Conservation (phyloP, 192 early-diverging fungal genomes). For the Umbelopsis isabellina region DNA sequence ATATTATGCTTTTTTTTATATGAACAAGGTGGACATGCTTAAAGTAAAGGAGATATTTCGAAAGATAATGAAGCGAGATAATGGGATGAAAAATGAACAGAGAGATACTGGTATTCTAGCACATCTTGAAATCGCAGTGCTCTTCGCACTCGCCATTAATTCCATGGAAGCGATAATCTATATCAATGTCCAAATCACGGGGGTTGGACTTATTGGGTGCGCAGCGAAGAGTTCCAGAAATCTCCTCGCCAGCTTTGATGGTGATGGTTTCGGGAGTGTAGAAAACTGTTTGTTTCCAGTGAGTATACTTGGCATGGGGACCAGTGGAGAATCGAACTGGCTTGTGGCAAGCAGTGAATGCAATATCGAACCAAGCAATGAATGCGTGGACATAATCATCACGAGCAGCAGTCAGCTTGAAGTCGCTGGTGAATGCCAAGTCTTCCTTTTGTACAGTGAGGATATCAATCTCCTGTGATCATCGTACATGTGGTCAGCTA, state of each 20-base stretch:
- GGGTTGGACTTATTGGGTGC: slow-evolving; percentile 82
- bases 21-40: not conserved
- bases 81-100: not conserved
- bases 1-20: not conserved
- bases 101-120: slow-evolving; percentile 6
- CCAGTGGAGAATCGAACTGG: slow-evolving; percentile 82
- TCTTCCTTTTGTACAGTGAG: slow-evolving; percentile 90
- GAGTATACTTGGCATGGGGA: slow-evolving; percentile 88
- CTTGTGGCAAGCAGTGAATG: slow-evolving; percentile 91
- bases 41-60: too few relatives aligned
- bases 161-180: slow-evolving; percentile 72
- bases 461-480: slow-evolving; percentile 57
- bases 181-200: slow-evolving; percentile 91
- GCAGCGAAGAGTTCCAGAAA: slow-evolving; percentile 59
- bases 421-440: slow-evolving; percentile 82
- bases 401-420: slow-evolving; percentile 73
- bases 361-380: slow-evolving; percentile 96
- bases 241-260: slow-evolving; percentile 71
- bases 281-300: slow-evolving; percentile 99
- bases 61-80: too few relatives aligned
- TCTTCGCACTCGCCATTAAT: slow-evolving; percentile 25
- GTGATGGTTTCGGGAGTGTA: slow-evolving; percentile 78
- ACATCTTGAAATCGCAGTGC: slow-evolving; percentile 42
- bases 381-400: slow-evolving; percentile 94
- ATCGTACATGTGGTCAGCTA: not conserved